Evolutionary conservation across 768 basidiomycete species (phyloP).

Genomic region (Trametes sanguinea): DNA sequence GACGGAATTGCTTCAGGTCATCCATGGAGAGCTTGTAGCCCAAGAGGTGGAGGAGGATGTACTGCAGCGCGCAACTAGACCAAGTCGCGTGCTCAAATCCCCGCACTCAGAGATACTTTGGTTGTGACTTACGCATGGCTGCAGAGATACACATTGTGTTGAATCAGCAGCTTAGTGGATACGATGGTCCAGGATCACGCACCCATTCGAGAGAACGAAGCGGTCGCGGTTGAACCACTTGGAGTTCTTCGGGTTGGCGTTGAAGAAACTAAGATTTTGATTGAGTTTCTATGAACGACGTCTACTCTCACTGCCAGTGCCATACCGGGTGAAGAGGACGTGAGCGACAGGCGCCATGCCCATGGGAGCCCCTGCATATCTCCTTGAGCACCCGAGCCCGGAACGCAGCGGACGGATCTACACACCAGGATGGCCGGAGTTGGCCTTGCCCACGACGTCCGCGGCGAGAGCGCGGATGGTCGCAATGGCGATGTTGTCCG

Average conservation of each 20-base stretch:
- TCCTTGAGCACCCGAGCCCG: constrained; percentile 16
- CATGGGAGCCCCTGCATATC: constrained; percentile 79
- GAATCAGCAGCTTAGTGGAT: constrained; percentile 6
- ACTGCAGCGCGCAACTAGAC: constrained; percentile 86
- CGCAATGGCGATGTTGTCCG: constrained; percentile 63
- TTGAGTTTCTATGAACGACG: neutral
- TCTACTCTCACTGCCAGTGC: neutral
- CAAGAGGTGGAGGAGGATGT: constrained; percentile 86
- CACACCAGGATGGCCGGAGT: constrained; percentile 91
- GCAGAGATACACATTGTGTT: constrained; percentile 15
- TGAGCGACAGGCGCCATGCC: constrained; percentile 88
- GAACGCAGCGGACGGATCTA: neutral
- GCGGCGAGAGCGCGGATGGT: constrained; percentile 78
- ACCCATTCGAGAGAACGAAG: constrained; percentile 96
- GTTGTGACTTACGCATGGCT: constrained; percentile 73
- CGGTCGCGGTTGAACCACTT: constrained; percentile 97
- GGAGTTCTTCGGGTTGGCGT: constrained; percentile 84
- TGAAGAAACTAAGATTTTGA: constrained; percentile 65
- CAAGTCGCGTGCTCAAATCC: neutral
- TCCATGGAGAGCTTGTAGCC: constrained; percentile 93
- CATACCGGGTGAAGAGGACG: constrained; percentile 74
- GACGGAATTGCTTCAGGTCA: constrained; percentile 92
- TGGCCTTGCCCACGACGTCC: constrained; percentile 81
- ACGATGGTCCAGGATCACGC: constrained; percentile 31
- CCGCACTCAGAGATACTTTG: neutral